These are phyloP conservation scores for Zasmidium angulare DNA, from an alignment of 2,329 filamentous ascomycete species.

Conservation along the genomic window DNA sequence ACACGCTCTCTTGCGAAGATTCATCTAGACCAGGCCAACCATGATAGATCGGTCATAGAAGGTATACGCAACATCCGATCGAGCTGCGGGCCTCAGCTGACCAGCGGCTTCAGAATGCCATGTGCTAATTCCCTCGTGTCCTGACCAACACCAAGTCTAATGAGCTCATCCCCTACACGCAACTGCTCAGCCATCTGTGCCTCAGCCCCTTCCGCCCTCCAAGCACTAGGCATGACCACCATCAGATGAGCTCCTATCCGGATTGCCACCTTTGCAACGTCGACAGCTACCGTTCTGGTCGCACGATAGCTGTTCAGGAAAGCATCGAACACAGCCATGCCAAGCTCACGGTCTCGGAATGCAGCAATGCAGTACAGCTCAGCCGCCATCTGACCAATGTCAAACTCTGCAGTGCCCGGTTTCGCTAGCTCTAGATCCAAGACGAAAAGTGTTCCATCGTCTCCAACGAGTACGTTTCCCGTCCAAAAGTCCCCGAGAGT, in stretches of 20 bases:
- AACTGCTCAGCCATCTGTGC: background rate
- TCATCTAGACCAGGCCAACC: no score
- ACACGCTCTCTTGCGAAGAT: no score
- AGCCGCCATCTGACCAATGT: slow-evolving; percentile 22
- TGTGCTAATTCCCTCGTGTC: background rate
- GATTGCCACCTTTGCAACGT: slow-evolving; percentile 15
- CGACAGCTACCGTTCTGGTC: background rate
- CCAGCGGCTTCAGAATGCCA: background rate
- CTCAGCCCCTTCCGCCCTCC: background rate
- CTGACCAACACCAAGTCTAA: background rate
- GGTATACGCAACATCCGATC: background rate
- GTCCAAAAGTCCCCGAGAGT: slow-evolving; percentile 24
- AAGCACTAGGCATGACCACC: background rate
- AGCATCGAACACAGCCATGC: slow-evolving; percentile 5
- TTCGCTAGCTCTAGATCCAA: slow-evolving; percentile 20
- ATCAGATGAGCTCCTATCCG: slow-evolving; percentile 21
- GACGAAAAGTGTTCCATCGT: slow-evolving; percentile 2
- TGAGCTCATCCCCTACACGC: slow-evolving; percentile 1
- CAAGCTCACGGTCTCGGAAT: slow-evolving; percentile 8
- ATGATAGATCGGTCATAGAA: no score
- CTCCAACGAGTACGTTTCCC: slow-evolving; percentile 17
- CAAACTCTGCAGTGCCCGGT: slow-evolving; percentile 18
- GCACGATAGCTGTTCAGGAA: slow-evolving; percentile 12
- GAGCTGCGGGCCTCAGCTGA: background rate
- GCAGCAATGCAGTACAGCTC: slow-evolving; percentile 20